Conservation (phyloP, 2,329 filamentous ascomycete genomes). For the Microcyclospora tardicrescens region DNA sequence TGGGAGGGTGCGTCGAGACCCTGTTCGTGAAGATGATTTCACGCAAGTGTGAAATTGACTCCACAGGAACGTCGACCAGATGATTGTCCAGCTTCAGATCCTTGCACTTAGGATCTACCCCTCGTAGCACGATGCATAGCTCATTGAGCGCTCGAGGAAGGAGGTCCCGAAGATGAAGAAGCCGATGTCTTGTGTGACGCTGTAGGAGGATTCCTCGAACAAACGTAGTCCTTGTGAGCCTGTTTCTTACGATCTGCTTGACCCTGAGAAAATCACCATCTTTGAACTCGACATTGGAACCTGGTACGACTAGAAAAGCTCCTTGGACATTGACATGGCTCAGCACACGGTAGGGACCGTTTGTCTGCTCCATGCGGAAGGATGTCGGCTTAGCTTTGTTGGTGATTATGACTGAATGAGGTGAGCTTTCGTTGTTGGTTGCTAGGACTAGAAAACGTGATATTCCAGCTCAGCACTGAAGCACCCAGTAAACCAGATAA, state of each 20-base stretch:
- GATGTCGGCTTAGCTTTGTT: not conserved
- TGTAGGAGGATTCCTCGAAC: constrained; percentile 25
- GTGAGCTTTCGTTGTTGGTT: too few relatives aligned
- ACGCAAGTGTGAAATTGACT: constrained; percentile 10
- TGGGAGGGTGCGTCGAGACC: not conserved
- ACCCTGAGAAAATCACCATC: constrained; percentile 30
- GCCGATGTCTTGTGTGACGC: constrained; percentile 7
- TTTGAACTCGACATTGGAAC: constrained; percentile 22
- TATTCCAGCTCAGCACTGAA: too few relatives aligned
- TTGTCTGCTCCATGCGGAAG: not conserved
- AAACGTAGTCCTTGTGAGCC: not conserved
- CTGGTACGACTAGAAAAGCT: not conserved
- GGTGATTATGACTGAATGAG: not conserved
- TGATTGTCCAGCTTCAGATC: constrained; percentile 2
- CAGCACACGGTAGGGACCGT: not conserved
- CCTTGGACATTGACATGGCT: not conserved
- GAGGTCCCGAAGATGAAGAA: constrained; percentile 21
- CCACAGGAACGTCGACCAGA: constrained; percentile 8
- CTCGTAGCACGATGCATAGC: constrained; percentile 27
- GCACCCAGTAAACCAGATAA: too few relatives aligned
- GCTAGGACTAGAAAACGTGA: too few relatives aligned
- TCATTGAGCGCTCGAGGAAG: constrained; percentile 30
- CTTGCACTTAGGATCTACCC: not conserved
- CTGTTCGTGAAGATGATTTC: constrained; percentile 40
- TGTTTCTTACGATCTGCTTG: constrained; percentile 16